Conservation (phyloP, 1,139 yeast species). For the Blastobotrys petasosporus region DNA sequence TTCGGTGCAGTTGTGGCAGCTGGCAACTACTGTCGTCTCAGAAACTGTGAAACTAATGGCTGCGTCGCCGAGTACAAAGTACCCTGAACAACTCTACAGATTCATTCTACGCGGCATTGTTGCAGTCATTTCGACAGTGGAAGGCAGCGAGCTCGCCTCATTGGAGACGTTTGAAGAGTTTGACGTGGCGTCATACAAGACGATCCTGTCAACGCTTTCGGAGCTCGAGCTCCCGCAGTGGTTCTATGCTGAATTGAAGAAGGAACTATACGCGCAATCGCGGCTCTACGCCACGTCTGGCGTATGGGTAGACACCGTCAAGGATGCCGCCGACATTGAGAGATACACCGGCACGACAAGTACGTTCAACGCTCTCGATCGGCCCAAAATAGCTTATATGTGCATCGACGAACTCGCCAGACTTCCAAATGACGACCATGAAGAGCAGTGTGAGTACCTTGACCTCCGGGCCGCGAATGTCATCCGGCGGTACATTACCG, state of each 20-base stretch:
- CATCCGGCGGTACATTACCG: conserved; percentile 47
- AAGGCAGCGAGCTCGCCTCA: conserved; percentile 9
- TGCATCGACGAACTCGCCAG: conserved; percentile 45
- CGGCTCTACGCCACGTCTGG: conserved; percentile 21
- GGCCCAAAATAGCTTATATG: conserved; percentile 36
- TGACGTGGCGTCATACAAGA: conserved; percentile 47
- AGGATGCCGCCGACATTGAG: conserved; percentile 27
- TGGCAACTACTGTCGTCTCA: conserved; percentile 26
- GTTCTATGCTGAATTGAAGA: conserved; percentile 42
- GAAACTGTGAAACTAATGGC: conserved; percentile 9
- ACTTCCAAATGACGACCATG: conserved; percentile 11
- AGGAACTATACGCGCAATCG: conserved; percentile 37
- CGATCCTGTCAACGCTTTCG: conserved; percentile 37
- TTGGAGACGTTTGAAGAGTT: conserved; percentile 40
- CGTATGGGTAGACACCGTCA: conserved; percentile 16
- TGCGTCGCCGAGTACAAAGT: conserved; percentile 22
- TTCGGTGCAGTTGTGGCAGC: conserved; percentile 30
- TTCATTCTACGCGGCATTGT: conserved; percentile 41
- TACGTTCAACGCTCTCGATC: not conserved
- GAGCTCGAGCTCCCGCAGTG: conserved; percentile 27
- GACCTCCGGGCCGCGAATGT: conserved; percentile 47
- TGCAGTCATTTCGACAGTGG: conserved; percentile 34
- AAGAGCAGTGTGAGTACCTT: conserved; percentile 28
- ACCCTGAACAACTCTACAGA: conserved; percentile 36
- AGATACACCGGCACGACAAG: not conserved